These are phyloP conservation scores for Diutina neorugosa DNA, from an alignment of 1,139 yeast genomes.

Conservation along the genomic window DNA sequence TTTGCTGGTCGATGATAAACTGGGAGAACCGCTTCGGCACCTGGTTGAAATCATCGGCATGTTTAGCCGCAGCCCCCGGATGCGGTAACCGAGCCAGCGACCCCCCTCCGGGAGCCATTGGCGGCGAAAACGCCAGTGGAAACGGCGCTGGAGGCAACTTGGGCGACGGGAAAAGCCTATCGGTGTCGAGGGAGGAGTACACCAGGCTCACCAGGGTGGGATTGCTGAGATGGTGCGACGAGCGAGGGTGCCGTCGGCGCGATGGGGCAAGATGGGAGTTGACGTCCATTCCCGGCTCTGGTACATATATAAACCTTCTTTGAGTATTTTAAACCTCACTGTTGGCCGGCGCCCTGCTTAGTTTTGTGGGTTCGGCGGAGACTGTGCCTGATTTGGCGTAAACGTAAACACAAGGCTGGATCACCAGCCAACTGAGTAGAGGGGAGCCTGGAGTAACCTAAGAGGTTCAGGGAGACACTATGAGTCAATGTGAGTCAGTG, in stretches of 20 bases:
- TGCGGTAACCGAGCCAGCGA: neutral
- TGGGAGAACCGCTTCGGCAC: slow-evolving; percentile 32
- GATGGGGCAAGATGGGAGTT: neutral
- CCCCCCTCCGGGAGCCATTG: neutral
- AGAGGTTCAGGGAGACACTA: no score
- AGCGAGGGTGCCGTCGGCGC: neutral
- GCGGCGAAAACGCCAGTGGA: neutral
- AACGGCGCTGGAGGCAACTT: neutral
- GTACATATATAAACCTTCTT: neutral
- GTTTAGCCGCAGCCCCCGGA: neutral
- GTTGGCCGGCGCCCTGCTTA: neutral
- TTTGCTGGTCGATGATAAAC: slow-evolving; percentile 27
- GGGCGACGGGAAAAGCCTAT: neutral
- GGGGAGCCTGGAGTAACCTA: no score
- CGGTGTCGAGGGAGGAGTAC: neutral
- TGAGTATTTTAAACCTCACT: neutral
- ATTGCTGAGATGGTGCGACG: neutral
- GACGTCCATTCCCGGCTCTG: slow-evolving; percentile 4
- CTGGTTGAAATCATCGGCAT: slow-evolving; percentile 14
- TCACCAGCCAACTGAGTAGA: neutral
- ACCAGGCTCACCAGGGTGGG: neutral
- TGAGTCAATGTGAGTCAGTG: no score
- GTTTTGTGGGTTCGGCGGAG: neutral
- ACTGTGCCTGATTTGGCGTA: neutral
- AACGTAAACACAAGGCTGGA: neutral